Evolutionary conservation across 805 yeast species (phyloP).

Genomic region (Kluyveromyces wickerhamii): DNA sequence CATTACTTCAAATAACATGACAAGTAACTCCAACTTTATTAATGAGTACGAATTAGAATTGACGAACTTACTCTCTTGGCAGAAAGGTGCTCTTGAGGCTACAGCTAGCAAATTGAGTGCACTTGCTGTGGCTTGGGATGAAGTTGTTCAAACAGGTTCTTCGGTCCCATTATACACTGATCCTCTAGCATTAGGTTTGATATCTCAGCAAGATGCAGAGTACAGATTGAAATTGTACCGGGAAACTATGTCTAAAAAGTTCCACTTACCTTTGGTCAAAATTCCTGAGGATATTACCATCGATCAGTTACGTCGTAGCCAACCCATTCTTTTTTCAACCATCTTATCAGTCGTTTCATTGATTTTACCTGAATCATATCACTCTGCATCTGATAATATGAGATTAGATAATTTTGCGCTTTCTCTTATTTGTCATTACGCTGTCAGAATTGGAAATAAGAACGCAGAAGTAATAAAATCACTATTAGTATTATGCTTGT

Average conservation of each 20-base stretch:
- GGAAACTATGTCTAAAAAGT: constrained; percentile 36
- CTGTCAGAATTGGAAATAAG: constrained; percentile 63
- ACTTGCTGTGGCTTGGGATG: constrained; percentile 38
- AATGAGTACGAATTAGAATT: constrained; percentile 4
- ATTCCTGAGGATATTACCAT: constrained; percentile 39
- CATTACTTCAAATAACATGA: neutral
- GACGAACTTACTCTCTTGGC: constrained; percentile 18
- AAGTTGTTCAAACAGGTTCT: constrained; percentile 40
- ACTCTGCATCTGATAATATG: constrained; percentile 36
- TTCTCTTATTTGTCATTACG: constrained; percentile 45
- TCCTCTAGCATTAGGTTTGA: constrained; percentile 47
- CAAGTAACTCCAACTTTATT: no score
- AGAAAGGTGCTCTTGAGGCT: constrained; percentile 32
- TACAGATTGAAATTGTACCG: constrained; percentile 45
- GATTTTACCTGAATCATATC: constrained; percentile 26
- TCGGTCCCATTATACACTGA: constrained; percentile 38
- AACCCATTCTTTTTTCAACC: constrained; percentile 57
- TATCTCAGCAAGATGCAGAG: constrained; percentile 54
- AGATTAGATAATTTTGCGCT: constrained; percentile 47
- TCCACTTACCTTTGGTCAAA: constrained; percentile 46
- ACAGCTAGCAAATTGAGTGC: constrained; percentile 34
- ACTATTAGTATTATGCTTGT: constrained; percentile 51
- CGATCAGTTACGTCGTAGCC: constrained; percentile 39
- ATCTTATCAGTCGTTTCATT: constrained; percentile 56
- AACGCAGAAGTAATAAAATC: constrained; percentile 58